Conservation (phyloP, 176 grass and related monocot species). For the maize (Zea mays) region Zm-B73-REFERENCE-NAM-5.0 NC_050104.1:4895501-4896000, state of each 20-base stretch:
- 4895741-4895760: slow-evolving; percentile 21
- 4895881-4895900: no score
- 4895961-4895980: no score
- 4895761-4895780: neutral
- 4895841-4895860: no score
- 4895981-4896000: no score
- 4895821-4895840: no score
- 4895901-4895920: no score
- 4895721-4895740: slow-evolving; percentile 6
- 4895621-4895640: neutral
- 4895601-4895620: slow-evolving; percentile 9
- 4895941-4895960: no score
- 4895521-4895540: slow-evolving; percentile 30
- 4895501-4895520: slow-evolving; percentile 41
- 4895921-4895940: no score
- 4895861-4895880: no score
- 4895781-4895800: neutral
- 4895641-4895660: slow-evolving; percentile 16
- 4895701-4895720: neutral
- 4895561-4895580: slow-evolving; percentile 4
- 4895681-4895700: neutral
- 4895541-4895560: slow-evolving; percentile 36
- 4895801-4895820: no score
- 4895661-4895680: neutral
- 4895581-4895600: slow-evolving; percentile 25